Evolutionary conservation across 1,139 yeast species (phyloP).

Genomic region (Hanseniaspora gamundiae): DNA sequence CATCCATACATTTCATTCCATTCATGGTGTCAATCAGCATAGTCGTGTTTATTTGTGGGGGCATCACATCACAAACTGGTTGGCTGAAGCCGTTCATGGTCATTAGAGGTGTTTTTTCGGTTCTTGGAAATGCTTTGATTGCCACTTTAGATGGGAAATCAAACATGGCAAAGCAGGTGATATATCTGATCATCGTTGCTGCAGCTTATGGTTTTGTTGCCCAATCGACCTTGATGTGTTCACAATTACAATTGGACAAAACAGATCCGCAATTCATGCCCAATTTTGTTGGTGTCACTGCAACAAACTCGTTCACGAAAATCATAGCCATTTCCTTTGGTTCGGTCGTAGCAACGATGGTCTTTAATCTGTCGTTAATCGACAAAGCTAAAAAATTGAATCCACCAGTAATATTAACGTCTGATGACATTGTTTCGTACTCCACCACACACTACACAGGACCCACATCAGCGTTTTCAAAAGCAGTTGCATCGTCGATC

Average conservation of each 20-base stretch:
- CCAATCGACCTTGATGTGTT: constrained; percentile 39
- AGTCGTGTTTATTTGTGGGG: constrained; percentile 35
- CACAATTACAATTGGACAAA: constrained; percentile 31
- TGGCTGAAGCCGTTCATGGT: constrained; percentile 37
- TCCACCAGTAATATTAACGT: constrained; percentile 3
- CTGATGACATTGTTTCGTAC: constrained; percentile 5
- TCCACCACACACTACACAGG: constrained; percentile 6
- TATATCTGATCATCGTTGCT: constrained; percentile 43
- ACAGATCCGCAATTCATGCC: constrained; percentile 9
- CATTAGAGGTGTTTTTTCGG: constrained; percentile 32
- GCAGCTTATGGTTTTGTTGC: constrained; percentile 41
- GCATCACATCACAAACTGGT: constrained; percentile 34
- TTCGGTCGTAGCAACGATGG: constrained; percentile 6
- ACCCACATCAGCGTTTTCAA: constrained; percentile 4
- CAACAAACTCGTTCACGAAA: constrained; percentile 2
- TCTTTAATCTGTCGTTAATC: constrained; percentile 5
- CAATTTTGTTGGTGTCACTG: constrained; percentile 6
- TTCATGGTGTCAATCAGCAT: constrained; percentile 36
- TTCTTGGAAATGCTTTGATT: constrained; percentile 43
- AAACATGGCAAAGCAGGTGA: constrained; percentile 32
- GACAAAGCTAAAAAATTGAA: constrained; percentile 2
- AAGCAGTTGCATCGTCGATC: constrained; percentile 3
- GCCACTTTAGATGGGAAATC: constrained; percentile 31
- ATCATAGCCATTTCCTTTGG: constrained; percentile 6
- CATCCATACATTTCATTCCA: constrained; percentile 50